These are phyloP conservation scores for Cytospora chrysosperma DNA, from an alignment of 2,329 filamentous ascomycete species.

Conservation along the genomic window DNA sequence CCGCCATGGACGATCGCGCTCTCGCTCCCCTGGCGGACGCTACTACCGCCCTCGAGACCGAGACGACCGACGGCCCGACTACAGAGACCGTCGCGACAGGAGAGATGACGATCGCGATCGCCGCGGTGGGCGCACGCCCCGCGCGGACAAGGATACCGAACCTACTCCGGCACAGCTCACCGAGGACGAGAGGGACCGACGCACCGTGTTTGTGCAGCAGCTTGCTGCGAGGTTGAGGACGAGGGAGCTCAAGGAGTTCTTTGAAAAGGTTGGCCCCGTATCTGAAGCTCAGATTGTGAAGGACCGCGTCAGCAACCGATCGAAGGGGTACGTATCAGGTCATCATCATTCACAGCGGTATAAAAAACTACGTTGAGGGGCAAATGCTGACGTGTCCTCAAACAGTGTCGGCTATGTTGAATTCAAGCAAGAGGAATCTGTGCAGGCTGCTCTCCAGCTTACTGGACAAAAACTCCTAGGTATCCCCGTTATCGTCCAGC, in stretches of 20 bases:
- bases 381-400: conserved; percentile 5
- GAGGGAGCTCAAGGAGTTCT: conserved; percentile 90
- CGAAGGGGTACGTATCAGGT: conserved; percentile 76
- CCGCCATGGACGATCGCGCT: conserved; percentile 65
- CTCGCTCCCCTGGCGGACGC: conserved; percentile 63
- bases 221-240: conserved; percentile 90
- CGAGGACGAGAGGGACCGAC: conserved; percentile 93
- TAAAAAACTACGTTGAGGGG: too few species aligned
- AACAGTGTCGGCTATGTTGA: conserved; percentile 99
- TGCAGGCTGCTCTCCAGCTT: conserved; percentile 90
- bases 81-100: conserved; percentile 44
- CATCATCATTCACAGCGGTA: neutral
- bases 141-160: conserved; percentile 54
- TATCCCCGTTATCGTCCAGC: conserved; percentile 97
- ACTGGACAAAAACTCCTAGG: conserved; percentile 98
- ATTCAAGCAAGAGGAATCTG: conserved; percentile 94
- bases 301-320: conserved; percentile 92
- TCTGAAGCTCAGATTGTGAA: conserved; percentile 99
- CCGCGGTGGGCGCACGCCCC: conserved; percentile 44
- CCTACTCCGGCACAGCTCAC: conserved; percentile 67
- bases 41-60: conserved; percentile 56
- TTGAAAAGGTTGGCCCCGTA: conserved; percentile 90
- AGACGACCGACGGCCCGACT: conserved; percentile 40
- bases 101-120: conserved; percentile 45
- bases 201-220: conserved; percentile 98